These are phyloP conservation scores for Sporobolomyces roseus DNA, from an alignment of 768 basidiomycete genomes.

Conservation along the genomic window DNA sequence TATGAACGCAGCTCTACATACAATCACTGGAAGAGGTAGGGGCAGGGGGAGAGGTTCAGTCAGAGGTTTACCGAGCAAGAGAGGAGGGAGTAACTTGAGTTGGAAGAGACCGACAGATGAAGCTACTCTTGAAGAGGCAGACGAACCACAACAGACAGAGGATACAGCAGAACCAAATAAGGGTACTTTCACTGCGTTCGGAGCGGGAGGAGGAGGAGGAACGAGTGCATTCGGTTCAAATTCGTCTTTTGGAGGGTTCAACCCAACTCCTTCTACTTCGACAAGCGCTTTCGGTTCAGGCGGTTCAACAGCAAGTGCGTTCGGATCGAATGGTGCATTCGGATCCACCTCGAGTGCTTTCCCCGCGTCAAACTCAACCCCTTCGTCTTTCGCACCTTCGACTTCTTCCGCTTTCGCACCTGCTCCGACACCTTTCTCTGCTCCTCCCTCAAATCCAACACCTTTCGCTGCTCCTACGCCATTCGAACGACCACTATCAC, in stretches of 20 bases:
- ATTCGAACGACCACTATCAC: neutral
- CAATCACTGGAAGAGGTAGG: neutral
- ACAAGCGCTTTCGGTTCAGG: conserved; percentile 4
- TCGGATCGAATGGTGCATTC: neutral
- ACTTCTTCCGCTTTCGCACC: neutral
- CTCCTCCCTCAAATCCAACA: neutral
- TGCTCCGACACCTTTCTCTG: neutral
- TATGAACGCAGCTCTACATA: neutral
- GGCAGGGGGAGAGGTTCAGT: neutral
- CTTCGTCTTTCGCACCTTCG: neutral
- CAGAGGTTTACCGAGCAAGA: conserved; percentile 5
- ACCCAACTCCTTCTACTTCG: neutral
- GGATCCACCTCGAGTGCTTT: neutral
- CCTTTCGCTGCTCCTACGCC: neutral
- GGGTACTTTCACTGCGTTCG: conserved; percentile 23
- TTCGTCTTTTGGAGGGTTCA: neutral
- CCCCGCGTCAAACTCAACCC: neutral
- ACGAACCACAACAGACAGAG: neutral
- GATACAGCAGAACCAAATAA: neutral
- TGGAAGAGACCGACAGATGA: conserved; percentile 2
- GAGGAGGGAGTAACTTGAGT: conserved; percentile 6
- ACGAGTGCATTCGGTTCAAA: conserved; percentile 4
- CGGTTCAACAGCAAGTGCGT: neutral
- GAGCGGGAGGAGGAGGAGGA: neutral
- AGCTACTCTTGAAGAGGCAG: neutral